Evolutionary conservation across 1,284 basidiomycete genomes (phyloP).

Genomic region (Cryptococcus hybrid): DNA sequence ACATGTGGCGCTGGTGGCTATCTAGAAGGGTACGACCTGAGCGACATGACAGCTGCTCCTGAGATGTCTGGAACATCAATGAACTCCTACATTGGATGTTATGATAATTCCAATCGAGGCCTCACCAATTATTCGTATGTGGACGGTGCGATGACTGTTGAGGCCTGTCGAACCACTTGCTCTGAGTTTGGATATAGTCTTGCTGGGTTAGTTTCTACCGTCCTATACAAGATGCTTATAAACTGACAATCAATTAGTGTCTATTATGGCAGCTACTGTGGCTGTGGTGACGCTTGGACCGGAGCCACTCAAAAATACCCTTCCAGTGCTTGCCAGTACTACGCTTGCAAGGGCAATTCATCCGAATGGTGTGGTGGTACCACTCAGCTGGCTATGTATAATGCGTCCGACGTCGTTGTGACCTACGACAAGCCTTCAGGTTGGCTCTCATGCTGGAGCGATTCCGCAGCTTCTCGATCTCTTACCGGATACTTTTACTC

Average conservation of each 20-base stretch:
- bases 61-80: too few relatives aligned
- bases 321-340: conserved; percentile 17
- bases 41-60: too few relatives aligned
- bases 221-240: not conserved
- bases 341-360: conserved; percentile 10
- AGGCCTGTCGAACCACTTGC: conserved; percentile 22
- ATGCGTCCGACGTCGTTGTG: conserved; percentile 7
- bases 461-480: conserved; percentile 10
- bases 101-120: conserved; percentile 16
- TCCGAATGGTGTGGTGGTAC: conserved; percentile 17
- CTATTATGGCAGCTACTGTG: conserved; percentile 6
- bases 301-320: conserved; percentile 9
- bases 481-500: conserved; percentile 18
- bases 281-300: conserved; percentile 24
- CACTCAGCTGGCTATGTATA: conserved; percentile 12
- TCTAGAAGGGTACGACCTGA: conserved; percentile 13
- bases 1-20: conserved; percentile 22
- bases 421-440: conserved; percentile 12
- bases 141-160: conserved; percentile 19
- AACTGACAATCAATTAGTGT: too few relatives aligned
- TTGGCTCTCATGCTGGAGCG: conserved; percentile 23
- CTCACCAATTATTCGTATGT: conserved; percentile 18
- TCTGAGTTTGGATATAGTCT: conserved; percentile 18
- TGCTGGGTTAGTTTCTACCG: not conserved
- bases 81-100: conserved; percentile 18